A percentile compares a stretch with the other conserved stretches of the same genome.
Conservation (phyloP, 495 filamentous ascomycete species). For the Penicillium coprophilum region DNA sequence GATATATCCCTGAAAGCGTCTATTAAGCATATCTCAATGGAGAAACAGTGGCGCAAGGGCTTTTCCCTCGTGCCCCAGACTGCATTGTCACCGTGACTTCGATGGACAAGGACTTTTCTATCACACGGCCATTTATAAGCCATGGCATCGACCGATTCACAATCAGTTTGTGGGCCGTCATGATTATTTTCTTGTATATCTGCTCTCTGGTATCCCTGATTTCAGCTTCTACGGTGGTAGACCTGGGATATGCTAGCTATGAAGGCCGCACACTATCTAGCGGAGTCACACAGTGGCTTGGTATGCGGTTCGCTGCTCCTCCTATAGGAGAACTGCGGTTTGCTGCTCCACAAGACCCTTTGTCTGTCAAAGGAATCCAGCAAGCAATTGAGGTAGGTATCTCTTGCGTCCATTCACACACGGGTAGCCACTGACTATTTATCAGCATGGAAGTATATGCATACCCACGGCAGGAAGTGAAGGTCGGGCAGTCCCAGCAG, state of each 20-base stretch:
- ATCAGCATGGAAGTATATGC: conserved; percentile 52
- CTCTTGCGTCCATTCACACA: neutral
- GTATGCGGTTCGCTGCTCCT: conserved; percentile 63
- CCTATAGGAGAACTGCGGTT: conserved; percentile 60
- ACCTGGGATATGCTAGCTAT: conserved; percentile 48
- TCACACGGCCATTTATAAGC: conserved; percentile 10
- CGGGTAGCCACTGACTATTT: conserved; percentile 1
- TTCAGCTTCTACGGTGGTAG: conserved; percentile 30
- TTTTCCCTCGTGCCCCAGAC: neutral
- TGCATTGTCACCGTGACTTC: neutral
- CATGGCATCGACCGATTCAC: conserved; percentile 8
- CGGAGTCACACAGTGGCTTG: conserved; percentile 62
- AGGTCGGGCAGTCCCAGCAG: conserved; percentile 27
- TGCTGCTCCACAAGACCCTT: conserved; percentile 56
- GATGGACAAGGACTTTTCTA: conserved; percentile 4
- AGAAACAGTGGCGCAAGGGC: neutral
- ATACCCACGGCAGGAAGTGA: conserved; percentile 43
- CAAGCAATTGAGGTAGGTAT: conserved; percentile 44
- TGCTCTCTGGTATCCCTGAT: conserved; percentile 23
- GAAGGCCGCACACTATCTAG: conserved; percentile 34
- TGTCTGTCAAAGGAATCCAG: conserved; percentile 35
- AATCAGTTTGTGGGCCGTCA: conserved; percentile 8
- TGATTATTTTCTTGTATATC: conserved; percentile 16
- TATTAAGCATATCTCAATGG: neutral
- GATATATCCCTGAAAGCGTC: conserved; percentile 5